Evolutionary conservation across 2,329 filamentous ascomycete genomes (phyloP).

Genomic region (Colletotrichum sp.): DNA sequence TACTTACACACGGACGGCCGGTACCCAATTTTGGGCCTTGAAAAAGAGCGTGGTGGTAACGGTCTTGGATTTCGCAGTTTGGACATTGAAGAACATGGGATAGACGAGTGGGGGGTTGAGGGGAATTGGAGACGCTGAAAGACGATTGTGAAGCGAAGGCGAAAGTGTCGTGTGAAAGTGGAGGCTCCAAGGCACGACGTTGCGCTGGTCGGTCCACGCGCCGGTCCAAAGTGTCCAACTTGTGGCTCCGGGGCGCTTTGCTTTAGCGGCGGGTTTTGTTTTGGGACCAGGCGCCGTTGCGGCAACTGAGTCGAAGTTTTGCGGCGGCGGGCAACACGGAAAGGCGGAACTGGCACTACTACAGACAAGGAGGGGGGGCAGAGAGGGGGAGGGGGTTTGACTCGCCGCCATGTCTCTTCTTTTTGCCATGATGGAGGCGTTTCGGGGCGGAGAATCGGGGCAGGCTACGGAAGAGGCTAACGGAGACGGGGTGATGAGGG

Average conservation of each 20-base stretch:
- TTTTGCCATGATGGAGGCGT: slow-evolving; percentile 1
- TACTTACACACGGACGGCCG: neutral
- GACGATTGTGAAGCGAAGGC: neutral
- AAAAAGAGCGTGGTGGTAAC: neutral
- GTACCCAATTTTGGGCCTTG: neutral
- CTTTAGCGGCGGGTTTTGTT: neutral
- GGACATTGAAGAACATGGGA: neutral
- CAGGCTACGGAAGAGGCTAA: slow-evolving; percentile 6
- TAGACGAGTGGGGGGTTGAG: neutral
- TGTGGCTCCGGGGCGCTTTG: neutral
- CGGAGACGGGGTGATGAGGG: neutral
- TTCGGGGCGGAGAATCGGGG: slow-evolving; percentile 6
- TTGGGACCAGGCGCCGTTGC: slow-evolving; percentile 10
- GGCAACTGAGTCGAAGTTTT: neutral
- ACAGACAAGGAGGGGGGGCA: neutral
- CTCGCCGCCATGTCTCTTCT: neutral
- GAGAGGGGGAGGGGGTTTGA: neutral
- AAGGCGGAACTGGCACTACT: neutral
- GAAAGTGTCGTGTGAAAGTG: neutral
- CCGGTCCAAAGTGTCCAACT: neutral
- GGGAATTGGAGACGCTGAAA: neutral
- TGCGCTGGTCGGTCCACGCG: neutral
- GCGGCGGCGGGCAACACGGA: neutral
- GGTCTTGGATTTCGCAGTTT: neutral
- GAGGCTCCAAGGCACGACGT: slow-evolving; percentile 10